A percentile compares a stretch with the other conserved stretches of the same genome.
These are phyloP conservation scores for Polyporus arcularius DNA, from an alignment of 768 basidiomycete genomes.

Conservation along the genomic window DNA sequence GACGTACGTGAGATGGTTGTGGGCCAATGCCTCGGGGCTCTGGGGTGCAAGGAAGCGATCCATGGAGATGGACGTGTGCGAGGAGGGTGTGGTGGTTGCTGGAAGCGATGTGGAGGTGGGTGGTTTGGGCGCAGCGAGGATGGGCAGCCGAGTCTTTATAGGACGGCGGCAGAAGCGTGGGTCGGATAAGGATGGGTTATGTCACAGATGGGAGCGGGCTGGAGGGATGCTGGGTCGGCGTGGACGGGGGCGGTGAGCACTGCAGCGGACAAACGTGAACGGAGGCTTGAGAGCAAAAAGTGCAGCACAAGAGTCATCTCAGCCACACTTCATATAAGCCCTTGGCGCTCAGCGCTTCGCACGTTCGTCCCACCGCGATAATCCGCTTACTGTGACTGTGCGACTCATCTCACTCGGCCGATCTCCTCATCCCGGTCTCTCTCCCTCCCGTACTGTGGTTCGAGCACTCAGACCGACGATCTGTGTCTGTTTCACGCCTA, in stretches of 20 bases:
- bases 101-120: background rate
- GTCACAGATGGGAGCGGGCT: conserved; percentile 6
- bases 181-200: conserved; percentile 7
- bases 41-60: conserved; percentile 74
- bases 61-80: conserved; percentile 38
- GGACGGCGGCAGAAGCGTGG: background rate
- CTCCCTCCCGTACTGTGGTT: background rate
- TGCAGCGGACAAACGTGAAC: conserved; percentile 13
- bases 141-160: background rate
- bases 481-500: background rate
- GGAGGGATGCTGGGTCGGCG: background rate
- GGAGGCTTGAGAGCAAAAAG: background rate
- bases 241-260: background rate
- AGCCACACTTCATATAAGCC: conserved; percentile 18
- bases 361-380: conserved; percentile 18
- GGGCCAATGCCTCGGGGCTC: conserved; percentile 72
- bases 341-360: conserved; percentile 17
- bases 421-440: conserved; percentile 7
- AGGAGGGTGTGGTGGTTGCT: background rate
- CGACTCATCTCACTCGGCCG: conserved; percentile 7
- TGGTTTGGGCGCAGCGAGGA: background rate
- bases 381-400: conserved; percentile 13
- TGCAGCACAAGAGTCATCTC: conserved; percentile 14
- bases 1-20: conserved; percentile 66
- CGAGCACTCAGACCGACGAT: background rate